phyloP scores from a whole-genome alignment of 2,329 filamentous ascomycete species.

The Reticulascus tulasneorum region DNA sequence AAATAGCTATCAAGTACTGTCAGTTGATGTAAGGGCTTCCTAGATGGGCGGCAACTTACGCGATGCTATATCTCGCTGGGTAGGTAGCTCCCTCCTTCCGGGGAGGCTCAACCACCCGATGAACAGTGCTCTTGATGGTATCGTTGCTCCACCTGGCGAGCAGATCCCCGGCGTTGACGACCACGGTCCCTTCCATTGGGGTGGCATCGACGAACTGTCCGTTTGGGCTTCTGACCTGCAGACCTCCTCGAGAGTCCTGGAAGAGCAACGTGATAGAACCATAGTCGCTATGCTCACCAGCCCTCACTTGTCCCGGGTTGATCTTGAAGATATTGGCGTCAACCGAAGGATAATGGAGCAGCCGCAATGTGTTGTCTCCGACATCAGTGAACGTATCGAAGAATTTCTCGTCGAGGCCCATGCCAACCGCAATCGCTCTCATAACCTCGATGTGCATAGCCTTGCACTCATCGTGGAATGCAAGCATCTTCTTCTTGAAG shows the following conservation, averaged over 20 bases:
- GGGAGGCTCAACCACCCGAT: conserved; percentile 85
- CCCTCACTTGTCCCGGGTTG: conserved; percentile 67
- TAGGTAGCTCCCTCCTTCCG: conserved; percentile 54
- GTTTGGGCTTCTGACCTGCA: conserved; percentile 64
- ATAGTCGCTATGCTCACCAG: conserved; percentile 72
- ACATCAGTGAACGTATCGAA: conserved; percentile 73
- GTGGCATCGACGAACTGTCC: conserved; percentile 79
- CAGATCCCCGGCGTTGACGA: conserved; percentile 86
- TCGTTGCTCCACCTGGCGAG: conserved; percentile 88
- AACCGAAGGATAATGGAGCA: conserved; percentile 75
- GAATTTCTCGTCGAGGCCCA: conserved; percentile 66
- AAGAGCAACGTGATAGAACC: conserved; percentile 60
- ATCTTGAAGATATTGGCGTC: conserved; percentile 59
- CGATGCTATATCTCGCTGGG: conserved; percentile 80
- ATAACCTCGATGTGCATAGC: conserved; percentile 72
- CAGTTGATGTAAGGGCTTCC: not conserved
- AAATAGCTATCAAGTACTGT: conserved; percentile 58
- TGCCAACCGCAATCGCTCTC: conserved; percentile 78
- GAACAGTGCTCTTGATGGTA: conserved; percentile 83
- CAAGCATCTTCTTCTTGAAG: conserved; percentile 70
- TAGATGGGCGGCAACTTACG: conserved; percentile 44
- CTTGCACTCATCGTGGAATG: conserved; percentile 74
- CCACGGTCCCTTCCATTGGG: conserved; percentile 75
- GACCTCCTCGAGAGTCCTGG: conserved; percentile 52
- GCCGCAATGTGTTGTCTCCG: conserved; percentile 66